Evolutionary conservation across 768 basidiomycete genomes (phyloP).

Genomic region (Neoboletus subvelutipes): DNA sequence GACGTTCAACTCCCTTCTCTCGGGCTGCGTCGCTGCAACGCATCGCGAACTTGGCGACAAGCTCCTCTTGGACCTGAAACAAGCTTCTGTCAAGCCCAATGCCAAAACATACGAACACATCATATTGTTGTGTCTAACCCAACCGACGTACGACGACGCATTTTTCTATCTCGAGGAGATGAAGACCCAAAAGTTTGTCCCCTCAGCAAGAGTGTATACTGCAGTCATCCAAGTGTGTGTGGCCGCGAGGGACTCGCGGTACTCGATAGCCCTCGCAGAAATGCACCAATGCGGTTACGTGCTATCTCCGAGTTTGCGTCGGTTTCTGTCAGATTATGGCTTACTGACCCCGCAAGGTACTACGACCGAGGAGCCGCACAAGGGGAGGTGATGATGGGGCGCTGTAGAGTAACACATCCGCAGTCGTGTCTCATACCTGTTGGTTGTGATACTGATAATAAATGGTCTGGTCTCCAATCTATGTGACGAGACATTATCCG

Average conservation of each 20-base stretch:
- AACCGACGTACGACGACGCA: constrained; percentile 77
- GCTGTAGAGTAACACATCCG: neutral
- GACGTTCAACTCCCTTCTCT: constrained; percentile 69
- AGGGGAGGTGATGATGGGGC: neutral
- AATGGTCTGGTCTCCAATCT: neutral
- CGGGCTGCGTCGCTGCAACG: constrained; percentile 56
- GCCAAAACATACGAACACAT: constrained; percentile 63
- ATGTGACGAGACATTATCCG: neutral
- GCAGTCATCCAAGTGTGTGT: constrained; percentile 60
- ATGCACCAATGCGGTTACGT: constrained; percentile 61
- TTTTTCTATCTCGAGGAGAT: constrained; percentile 89
- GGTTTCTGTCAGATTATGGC: constrained; percentile 29
- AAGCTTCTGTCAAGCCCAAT: constrained; percentile 53
- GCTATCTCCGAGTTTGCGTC: constrained; percentile 31
- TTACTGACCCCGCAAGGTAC: constrained; percentile 2
- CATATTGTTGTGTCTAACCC: constrained; percentile 68
- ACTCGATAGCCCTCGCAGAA: constrained; percentile 65
- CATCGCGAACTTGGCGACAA: constrained; percentile 70
- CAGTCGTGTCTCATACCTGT: neutral
- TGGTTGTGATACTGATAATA: neutral
- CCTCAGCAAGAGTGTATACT: constrained; percentile 56
- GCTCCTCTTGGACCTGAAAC: constrained; percentile 65
- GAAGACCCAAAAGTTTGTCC: constrained; percentile 62
- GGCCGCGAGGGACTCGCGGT: constrained; percentile 55
- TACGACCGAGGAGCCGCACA: neutral